These are phyloP conservation scores for Epichloe bromicola DNA, from an alignment of 2,329 filamentous ascomycete genomes.

Conservation along the genomic window DNA sequence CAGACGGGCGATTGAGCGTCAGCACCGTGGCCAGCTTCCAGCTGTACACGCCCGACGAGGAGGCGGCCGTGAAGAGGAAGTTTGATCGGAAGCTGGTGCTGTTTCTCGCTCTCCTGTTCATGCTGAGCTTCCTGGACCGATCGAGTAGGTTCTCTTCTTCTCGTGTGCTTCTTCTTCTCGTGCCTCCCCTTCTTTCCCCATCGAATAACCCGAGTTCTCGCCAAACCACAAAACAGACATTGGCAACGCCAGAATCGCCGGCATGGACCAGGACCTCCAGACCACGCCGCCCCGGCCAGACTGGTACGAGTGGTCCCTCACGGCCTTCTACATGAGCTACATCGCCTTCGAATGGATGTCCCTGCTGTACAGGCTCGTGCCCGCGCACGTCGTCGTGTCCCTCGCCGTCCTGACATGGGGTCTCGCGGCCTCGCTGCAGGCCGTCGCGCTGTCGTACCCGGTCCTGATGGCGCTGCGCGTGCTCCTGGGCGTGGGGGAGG, in stretches of 20 bases:
- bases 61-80: conserved; percentile 55
- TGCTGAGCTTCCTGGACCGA: conserved; percentile 75
- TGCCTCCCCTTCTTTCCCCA: too few relatives aligned
- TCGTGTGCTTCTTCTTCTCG: background rate
- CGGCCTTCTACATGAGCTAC: conserved; percentile 50
- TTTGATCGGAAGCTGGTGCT: conserved; percentile 67
- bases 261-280: conserved; percentile 49
- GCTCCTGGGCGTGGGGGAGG: conserved; percentile 49
- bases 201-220: background rate
- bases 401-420: conserved; percentile 68
- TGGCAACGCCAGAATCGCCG: conserved; percentile 49
- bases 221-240: conserved; percentile 35
- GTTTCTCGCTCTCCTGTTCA: conserved; percentile 71
- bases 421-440: conserved; percentile 61
- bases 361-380: conserved; percentile 45
- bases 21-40: conserved; percentile 24
- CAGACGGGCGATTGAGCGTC: conserved; percentile 8
- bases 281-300: conserved; percentile 28
- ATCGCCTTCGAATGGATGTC: conserved; percentile 54
- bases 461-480: conserved; percentile 41
- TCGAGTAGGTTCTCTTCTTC: conserved; percentile 47
- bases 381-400: conserved; percentile 46
- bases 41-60: conserved; percentile 53
- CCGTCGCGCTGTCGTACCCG: conserved; percentile 49
- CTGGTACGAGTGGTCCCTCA: conserved; percentile 49